These are phyloP conservation scores for Aspergillus sp. DNA, from an alignment of 2,329 filamentous ascomycete species.

Conservation along the genomic window DNA sequence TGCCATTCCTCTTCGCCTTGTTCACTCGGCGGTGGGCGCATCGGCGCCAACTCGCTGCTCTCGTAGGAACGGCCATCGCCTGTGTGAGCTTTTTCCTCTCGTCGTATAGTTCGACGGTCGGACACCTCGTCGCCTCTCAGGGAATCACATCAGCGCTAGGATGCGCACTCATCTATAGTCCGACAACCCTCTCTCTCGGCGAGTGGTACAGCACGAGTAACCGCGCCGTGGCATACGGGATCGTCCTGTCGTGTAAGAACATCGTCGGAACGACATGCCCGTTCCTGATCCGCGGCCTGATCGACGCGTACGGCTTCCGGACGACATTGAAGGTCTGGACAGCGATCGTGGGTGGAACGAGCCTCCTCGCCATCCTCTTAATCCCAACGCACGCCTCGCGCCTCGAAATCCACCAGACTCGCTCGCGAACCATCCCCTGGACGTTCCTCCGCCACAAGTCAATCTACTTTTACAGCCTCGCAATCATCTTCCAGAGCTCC, in stretches of 20 bases:
- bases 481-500: slow-evolving; percentile 41
- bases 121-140: slow-evolving; percentile 7
- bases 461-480: slow-evolving; percentile 16
- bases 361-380: slow-evolving; percentile 8
- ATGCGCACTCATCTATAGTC: slow-evolving; percentile 12
- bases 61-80: slow-evolving; percentile 10
- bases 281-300: slow-evolving; percentile 10
- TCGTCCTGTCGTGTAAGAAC: slow-evolving; percentile 12
- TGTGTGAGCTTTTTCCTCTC: slow-evolving; percentile 10
- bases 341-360: slow-evolving; percentile 8
- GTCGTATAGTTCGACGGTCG: slow-evolving; percentile 4
- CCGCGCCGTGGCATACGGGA: slow-evolving; percentile 10
- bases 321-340: slow-evolving; percentile 11
- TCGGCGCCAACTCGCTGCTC: slow-evolving; percentile 6
- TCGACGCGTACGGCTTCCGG: slow-evolving; percentile 8
- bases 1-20: slow-evolving; percentile 13
- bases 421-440: slow-evolving; percentile 12
- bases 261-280: slow-evolving; percentile 11
- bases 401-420: not conserved
- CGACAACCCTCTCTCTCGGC: slow-evolving; percentile 11
- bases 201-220: slow-evolving; percentile 13
- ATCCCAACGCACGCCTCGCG: slow-evolving; percentile 5
- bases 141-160: slow-evolving; percentile 9
- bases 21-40: slow-evolving; percentile 13
- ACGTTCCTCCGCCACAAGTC: slow-evolving; percentile 8